Conservation (phyloP, 75 land plant species). For the Selaginella tamariscina region DNA sequence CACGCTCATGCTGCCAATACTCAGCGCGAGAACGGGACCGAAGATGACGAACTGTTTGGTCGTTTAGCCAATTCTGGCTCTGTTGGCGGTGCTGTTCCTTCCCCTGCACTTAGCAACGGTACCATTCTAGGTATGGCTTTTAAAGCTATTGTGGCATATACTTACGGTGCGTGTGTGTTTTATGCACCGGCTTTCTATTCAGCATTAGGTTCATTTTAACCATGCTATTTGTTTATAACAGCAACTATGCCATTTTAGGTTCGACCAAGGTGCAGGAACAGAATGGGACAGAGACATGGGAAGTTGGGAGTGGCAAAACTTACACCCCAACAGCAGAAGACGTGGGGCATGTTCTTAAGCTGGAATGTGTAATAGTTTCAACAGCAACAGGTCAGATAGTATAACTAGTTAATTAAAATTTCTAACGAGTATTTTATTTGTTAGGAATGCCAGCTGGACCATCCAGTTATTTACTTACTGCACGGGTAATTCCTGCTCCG, state of each 20-base stretch:
- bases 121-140: no score
- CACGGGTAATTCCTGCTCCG: slow-evolving; percentile 57
- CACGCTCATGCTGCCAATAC: slow-evolving; percentile 73
- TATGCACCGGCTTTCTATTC: no score
- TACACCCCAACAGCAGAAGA: slow-evolving; percentile 58
- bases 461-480: slow-evolving; percentile 24
- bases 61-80: slow-evolving; percentile 38
- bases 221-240: no score
- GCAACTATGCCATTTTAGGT: slow-evolving; percentile 24
- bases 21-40: slow-evolving; percentile 71
- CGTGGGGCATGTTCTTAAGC: slow-evolving; percentile 39
- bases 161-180: no score
- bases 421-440: no score
- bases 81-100: not conserved
- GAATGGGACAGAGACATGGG: slow-evolving; percentile 41
- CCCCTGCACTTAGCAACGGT: no score
- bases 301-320: slow-evolving; percentile 44
- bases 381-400: no score
- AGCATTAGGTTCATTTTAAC: no score
- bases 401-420: no score
- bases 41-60: slow-evolving; percentile 75
- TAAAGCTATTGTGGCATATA: no score
- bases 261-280: slow-evolving; percentile 24
- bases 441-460: slow-evolving; percentile 23
- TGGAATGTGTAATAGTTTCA: slow-evolving; percentile 45